phyloP scores from a whole-genome alignment of 2,329 filamentous ascomycete species.

The Fusarium ramigenum region DNA sequence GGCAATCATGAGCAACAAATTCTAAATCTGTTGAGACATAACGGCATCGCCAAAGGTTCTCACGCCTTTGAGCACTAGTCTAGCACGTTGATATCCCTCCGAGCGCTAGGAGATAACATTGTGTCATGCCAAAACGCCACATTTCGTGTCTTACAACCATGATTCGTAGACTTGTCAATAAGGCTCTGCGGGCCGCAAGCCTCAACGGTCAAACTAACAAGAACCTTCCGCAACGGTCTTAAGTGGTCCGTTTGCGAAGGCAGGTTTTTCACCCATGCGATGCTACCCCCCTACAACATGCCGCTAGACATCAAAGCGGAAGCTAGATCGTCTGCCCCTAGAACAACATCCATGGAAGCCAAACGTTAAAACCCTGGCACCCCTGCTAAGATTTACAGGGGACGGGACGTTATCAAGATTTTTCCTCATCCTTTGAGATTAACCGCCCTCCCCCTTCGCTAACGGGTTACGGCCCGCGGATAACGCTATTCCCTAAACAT shows the following conservation, averaged over 20 bases:
- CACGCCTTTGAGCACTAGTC: neutral
- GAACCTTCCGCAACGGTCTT: slow-evolving; percentile 1
- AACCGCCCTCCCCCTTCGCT: slow-evolving; percentile 1
- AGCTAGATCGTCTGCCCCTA: slow-evolving; percentile 2
- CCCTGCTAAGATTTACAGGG: slow-evolving; percentile 10
- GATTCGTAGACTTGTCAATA: neutral
- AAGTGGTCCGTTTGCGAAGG: neutral
- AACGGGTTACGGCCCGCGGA: slow-evolving; percentile 20
- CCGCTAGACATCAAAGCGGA: slow-evolving; percentile 17
- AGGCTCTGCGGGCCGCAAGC: slow-evolving; percentile 23
- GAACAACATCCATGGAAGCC: neutral
- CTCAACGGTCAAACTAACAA: neutral
- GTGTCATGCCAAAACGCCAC: slow-evolving; percentile 6
- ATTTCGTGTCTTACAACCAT: neutral
- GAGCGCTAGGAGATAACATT: neutral
- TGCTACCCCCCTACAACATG: neutral
- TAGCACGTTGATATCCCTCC: neutral
- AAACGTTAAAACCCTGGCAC: neutral
- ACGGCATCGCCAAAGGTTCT: neutral
- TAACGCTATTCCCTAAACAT: neutral
- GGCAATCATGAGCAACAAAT: neutral
- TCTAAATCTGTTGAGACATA: neutral
- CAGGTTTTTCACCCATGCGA: neutral
- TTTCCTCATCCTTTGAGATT: neutral
- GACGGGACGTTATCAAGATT: slow-evolving; percentile 10